Evolutionary conservation across 495 filamentous ascomycete species (phyloP).

Genomic region (Annulohypoxylon stygium): DNA sequence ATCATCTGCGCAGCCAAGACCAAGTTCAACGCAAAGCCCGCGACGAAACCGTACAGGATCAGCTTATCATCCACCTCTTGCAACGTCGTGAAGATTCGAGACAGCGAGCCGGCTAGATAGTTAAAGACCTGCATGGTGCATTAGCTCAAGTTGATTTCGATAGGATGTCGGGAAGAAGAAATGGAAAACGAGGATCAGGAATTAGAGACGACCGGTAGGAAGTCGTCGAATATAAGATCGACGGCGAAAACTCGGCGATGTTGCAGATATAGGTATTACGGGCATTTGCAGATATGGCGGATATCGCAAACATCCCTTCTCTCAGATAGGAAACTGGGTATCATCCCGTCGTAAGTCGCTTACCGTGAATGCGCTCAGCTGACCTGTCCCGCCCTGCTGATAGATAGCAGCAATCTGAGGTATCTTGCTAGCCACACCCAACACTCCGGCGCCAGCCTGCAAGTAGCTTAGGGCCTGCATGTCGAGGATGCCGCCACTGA

Average conservation of each 20-base stretch:
- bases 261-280: no score
- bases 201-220: background rate
- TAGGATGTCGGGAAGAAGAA: background rate
- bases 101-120: constrained; percentile 91
- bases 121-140: constrained; percentile 83
- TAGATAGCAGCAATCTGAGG: constrained; percentile 92
- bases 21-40: constrained; percentile 87
- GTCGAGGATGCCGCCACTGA: constrained; percentile 74
- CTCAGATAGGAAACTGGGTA: background rate
- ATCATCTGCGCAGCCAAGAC: constrained; percentile 92
- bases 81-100: constrained; percentile 95
- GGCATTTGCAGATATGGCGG: background rate
- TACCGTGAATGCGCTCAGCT: constrained; percentile 96
- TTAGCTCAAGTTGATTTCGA: constrained; percentile 29
- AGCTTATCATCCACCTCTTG: constrained; percentile 96
- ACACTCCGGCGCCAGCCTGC: constrained; percentile 85
- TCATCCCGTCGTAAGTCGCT: constrained; percentile 52
- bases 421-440: constrained; percentile 88
- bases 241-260: constrained; percentile 12
- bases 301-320: background rate
- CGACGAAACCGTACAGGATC: constrained; percentile 93
- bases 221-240: background rate
- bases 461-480: constrained; percentile 77
- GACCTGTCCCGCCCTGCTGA: constrained; percentile 87
- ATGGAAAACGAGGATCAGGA: background rate